Conservation (phyloP, 139 green algal species). For the Closterium sp. region DNA sequence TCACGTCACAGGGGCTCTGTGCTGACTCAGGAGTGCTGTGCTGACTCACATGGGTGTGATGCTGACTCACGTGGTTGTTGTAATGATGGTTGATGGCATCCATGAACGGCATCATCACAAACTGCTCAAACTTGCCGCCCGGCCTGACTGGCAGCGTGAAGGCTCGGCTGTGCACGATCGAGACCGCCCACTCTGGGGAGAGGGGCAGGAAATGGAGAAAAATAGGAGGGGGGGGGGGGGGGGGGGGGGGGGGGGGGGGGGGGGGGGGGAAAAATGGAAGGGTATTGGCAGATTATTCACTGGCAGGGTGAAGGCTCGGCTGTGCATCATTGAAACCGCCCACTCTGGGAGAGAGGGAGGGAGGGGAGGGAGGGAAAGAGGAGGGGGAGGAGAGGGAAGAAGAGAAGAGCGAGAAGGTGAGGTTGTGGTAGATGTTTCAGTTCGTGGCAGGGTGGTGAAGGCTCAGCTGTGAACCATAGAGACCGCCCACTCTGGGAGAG, state of each 20-base stretch:
- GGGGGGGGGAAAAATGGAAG: neutral
- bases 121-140: neutral
- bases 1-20: too few species aligned
- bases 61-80: slow-evolving; percentile 22
- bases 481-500: neutral
- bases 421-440: too few species aligned
- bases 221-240: too few species aligned
- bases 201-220: neutral
- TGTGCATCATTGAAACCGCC: too few species aligned
- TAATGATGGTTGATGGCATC: slow-evolving; percentile 26
- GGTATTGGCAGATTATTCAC: neutral
- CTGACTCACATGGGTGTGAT: too few species aligned
- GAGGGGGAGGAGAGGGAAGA: neutral
- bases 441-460: too few species aligned
- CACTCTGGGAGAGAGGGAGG: too few species aligned
- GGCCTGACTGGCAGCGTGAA: slow-evolving; percentile 10
- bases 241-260: too few species aligned
- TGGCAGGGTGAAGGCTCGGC: too few species aligned
- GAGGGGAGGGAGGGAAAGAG: too few species aligned
- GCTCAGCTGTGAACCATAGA: slow-evolving; percentile 5
- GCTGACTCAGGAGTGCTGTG: too few species aligned
- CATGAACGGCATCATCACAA: slow-evolving; percentile 29
- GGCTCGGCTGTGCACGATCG: neutral
- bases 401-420: too few species aligned
- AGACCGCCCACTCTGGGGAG: slow-evolving; percentile 8